Evolutionary conservation across 2,329 filamentous ascomycete species (phyloP).

Genomic region (Sporothrix pseudoabietina): DNA sequence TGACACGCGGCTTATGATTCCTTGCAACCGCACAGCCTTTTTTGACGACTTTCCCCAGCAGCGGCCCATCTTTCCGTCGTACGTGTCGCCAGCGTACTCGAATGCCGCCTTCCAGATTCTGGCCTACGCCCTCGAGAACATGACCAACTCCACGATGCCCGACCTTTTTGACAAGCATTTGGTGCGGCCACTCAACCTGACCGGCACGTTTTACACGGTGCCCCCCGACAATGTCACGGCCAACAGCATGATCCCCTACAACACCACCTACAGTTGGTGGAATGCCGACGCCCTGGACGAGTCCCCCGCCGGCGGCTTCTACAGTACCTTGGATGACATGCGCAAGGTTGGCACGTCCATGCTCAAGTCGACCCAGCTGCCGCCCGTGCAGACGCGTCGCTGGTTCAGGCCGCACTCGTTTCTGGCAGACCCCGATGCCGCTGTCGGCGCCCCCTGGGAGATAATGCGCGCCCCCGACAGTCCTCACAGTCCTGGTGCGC

Average conservation of each 20-base stretch:
- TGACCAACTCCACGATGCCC: slow-evolving; percentile 42
- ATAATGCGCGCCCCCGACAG: slow-evolving; percentile 45
- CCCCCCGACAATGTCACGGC: slow-evolving; percentile 34
- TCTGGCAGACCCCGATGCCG: slow-evolving; percentile 36
- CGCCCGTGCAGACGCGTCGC: slow-evolving; percentile 44
- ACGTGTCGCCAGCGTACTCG: slow-evolving; percentile 43
- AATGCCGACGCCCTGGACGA: slow-evolving; percentile 37
- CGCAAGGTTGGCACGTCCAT: slow-evolving; percentile 48
- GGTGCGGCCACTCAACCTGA: slow-evolving; percentile 41
- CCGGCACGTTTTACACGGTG: slow-evolving; percentile 37
- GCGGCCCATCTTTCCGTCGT: slow-evolving; percentile 42
- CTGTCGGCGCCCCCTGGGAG: slow-evolving; percentile 52
- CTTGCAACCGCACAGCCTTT: slow-evolving; percentile 26
- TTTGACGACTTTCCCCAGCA: slow-evolving; percentile 39
- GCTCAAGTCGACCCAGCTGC: slow-evolving; percentile 46
- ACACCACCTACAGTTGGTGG: slow-evolving; percentile 35
- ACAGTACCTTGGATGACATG: slow-evolving; percentile 42
- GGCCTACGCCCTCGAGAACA: slow-evolving; percentile 45
- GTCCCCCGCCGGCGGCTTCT: slow-evolving; percentile 32
- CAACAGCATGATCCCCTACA: slow-evolving; percentile 34
- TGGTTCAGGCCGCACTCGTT: slow-evolving; percentile 51
- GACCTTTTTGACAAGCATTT: slow-evolving; percentile 41
- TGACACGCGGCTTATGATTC: slow-evolving; percentile 1
- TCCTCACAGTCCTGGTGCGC: slow-evolving; percentile 41
- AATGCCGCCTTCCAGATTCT: slow-evolving; percentile 45